Conservation (phyloP, 805 yeast genomes). For the Maudiozyma bulderi region DNA sequence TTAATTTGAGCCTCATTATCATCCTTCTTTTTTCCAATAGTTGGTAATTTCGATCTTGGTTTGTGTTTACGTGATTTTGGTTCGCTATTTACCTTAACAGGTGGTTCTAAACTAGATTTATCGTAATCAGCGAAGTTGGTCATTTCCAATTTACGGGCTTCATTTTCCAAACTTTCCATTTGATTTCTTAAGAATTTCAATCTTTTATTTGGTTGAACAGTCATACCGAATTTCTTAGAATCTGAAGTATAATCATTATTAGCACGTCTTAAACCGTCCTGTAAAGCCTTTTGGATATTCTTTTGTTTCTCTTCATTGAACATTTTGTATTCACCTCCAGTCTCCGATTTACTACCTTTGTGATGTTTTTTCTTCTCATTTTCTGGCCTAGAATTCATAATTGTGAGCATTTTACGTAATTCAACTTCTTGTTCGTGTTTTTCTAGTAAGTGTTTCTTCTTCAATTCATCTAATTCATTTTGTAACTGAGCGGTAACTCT, state of each 20-base stretch:
- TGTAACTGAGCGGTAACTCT: conserved; percentile 52
- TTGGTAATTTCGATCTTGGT: conserved; percentile 4
- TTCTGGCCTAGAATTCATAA: conserved; percentile 41
- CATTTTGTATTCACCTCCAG: conserved; percentile 1
- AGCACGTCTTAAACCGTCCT: conserved; percentile 29
- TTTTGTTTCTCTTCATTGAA: conserved; percentile 23
- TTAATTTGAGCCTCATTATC: conserved; percentile 43
- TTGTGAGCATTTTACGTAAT: conserved; percentile 60
- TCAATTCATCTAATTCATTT: conserved; percentile 58
- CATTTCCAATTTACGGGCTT: conserved; percentile 80
- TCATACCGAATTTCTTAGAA: conserved; percentile 32
- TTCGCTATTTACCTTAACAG: conserved; percentile 6
- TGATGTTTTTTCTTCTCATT: conserved; percentile 1
- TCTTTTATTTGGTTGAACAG: conserved; percentile 65
- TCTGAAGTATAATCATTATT: conserved; percentile 33
- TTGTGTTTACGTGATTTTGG: conserved; percentile 1
- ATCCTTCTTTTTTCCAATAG: conserved; percentile 10
- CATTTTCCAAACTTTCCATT: conserved; percentile 76
- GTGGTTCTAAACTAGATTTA: conserved; percentile 12
- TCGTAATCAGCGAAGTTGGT: conserved; percentile 59
- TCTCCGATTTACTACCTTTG: conserved; percentile 10
- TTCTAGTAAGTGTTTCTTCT: conserved; percentile 48
- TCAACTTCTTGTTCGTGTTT: conserved; percentile 71
- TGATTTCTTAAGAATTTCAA: conserved; percentile 65
- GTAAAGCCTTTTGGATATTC: conserved; percentile 25